Base-by-base conservation (phyloP, 805 yeast genomes). In the Ogataea methanolica region DNA sequence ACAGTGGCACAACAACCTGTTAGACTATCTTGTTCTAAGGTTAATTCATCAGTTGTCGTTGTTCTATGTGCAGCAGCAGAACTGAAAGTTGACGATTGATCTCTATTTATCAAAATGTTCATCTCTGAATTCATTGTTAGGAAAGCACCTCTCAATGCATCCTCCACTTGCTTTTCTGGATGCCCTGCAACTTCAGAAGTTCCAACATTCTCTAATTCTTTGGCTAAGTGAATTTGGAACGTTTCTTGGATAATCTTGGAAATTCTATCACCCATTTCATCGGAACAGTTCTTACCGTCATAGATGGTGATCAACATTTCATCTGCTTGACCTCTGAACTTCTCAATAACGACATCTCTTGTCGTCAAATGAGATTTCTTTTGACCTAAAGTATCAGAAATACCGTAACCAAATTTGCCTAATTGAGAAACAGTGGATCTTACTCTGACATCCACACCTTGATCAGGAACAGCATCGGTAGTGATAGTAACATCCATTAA, bases 401-500 rank as follows among this genome's bases (percentile, higher is more conserved):
- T 90, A 61, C 99, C 99, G 60, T 90, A 89, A 0, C 89, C 82
- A 70, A 87, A 78, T 41, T 78, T 79, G 42, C 85, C 83, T 21
- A 88, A 67, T 43, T 80, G 85, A 0, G 96, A 85, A 15, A 91
- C 92, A 0, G 96, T 86, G 0, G 97, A 88, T 57, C 99, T 80
- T 17, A 94, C 85, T 69, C 99, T 85, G 55, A 87, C 78, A 57
- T 86, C 83, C 12, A 80, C 80, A 11, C 79, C 74, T 65, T 91
- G 96, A 66, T 92, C 98, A 8, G 97, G 98, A 7, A 91, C 86
- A 14, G 85, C 75, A 15, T 90, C 83, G 0, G 96, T 85, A 1
- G 96, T 89, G 51, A 92, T 75, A 0, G 99, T 94, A 22, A 94
- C 96, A 71, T 94, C 99, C 84, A 94, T 89, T 52, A 94, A 73